Evolutionary conservation across 805 yeast genomes (phyloP).

Genomic region (Metschnikowia arizonensis): DNA sequence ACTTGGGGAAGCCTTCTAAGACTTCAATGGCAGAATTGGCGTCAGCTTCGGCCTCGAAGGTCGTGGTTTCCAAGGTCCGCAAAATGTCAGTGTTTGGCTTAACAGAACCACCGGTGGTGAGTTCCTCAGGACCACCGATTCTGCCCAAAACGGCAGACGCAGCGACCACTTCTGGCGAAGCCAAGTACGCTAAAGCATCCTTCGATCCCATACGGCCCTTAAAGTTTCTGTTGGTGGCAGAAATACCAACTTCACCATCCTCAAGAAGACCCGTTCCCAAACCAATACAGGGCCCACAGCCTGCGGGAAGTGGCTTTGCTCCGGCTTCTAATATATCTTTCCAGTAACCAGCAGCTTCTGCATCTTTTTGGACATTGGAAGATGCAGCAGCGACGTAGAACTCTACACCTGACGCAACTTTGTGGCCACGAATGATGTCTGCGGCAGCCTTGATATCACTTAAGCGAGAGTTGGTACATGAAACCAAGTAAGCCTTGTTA

Average conservation of each 20-base stretch:
- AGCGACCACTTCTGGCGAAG: constrained; percentile 97
- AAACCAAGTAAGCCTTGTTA: constrained; percentile 94
- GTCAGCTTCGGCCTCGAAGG: constrained; percentile 25
- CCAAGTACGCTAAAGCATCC: constrained; percentile 92
- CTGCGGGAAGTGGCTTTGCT: constrained; percentile 92
- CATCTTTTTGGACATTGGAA: constrained; percentile 86
- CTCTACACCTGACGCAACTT: constrained; percentile 85
- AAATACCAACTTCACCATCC: constrained; percentile 96
- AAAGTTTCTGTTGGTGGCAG: constrained; percentile 97
- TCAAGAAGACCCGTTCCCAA: constrained; percentile 89
- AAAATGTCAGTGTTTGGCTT: constrained; percentile 48
- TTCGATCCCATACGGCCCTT: constrained; percentile 99
- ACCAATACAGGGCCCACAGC: constrained; percentile 99
- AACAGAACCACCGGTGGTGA: constrained; percentile 54
- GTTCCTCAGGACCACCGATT: constrained; percentile 89
- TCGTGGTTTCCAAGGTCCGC: constrained; percentile 31
- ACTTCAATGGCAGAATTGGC: constrained; percentile 56
- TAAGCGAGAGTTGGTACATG: constrained; percentile 93
- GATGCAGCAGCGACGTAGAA: constrained; percentile 98
- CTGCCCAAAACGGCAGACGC: constrained; percentile 96
- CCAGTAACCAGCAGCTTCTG: constrained; percentile 92
- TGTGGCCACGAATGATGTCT: constrained; percentile 71
- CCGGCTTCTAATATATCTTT: constrained; percentile 85
- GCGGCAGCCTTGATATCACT: constrained; percentile 96
- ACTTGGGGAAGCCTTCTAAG: constrained; percentile 85